Evolutionary conservation across 208 protist genomes (phyloP), one percentile per base, ranked within the genome.

Genomic region (Angomonas ambiguus): DNA sequence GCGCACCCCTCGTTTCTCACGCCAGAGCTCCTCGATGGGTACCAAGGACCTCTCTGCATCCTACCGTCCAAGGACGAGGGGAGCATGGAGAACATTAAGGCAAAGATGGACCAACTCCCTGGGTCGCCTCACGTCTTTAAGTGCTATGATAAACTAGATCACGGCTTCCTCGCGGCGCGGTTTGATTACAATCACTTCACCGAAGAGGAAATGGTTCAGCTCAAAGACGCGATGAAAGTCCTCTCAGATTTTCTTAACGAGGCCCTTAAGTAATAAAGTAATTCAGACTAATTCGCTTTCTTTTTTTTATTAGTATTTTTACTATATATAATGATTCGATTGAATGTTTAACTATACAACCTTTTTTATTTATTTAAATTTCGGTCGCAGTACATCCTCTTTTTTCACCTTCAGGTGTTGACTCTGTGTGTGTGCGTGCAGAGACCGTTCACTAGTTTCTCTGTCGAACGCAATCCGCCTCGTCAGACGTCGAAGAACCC

Each of bases 141-240:
- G 57, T 68, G 61, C 2, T 88, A 76, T 51, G 62, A 76, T 30
- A 16, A 66, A 6, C 20, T 91, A 5, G 35, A 63, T 2, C 84
- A 91, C 65, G 84, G 84, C 34, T 88, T 86, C 63, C 72, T 87
- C 35, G 76, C 69, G 1, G 65, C 65, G 38, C 79, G 84, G 30
- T 79, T 70, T 56, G 71, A 78, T 62, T 73, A 67, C 18, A 69
- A 75, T 24, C 70, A 66, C 34, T 70, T 60, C 68, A 68, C 63
- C 8, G 49, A 28, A 22, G 72, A 62, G 56, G 45, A 83, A 67
- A 53, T 51, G 45, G 31, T 24, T 8, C 72, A 83, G 58, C 41
- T 62, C n/a, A 41, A 66, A 27, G 72, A 66, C 35, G 79, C 83
- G 0, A 34, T 67, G 13, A 53, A 28, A 0, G 58, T 71, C 2